phyloP scores from a whole-genome alignment of 2,329 filamentous ascomycete species.

The Stachybotrys echinatus region DNA sequence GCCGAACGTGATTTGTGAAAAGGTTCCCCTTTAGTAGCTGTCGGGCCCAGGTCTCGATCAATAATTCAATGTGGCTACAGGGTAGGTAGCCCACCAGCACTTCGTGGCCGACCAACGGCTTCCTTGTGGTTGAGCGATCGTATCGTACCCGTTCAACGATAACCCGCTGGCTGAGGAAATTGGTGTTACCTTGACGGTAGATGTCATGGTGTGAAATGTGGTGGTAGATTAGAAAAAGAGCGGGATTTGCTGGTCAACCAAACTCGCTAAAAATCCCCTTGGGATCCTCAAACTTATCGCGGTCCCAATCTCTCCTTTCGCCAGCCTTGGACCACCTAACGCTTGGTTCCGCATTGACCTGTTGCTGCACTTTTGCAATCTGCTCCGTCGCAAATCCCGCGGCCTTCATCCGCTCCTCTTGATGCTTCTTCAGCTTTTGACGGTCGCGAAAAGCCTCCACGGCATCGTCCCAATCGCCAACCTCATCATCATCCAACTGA shows the following conservation, averaged over 20 bases:
- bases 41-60: too few species aligned
- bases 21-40: too few species aligned
- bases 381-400: constrained; percentile 76
- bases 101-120: too few species aligned
- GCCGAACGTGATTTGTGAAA: too few species aligned
- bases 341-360: constrained; percentile 54
- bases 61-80: too few species aligned
- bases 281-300: constrained; percentile 36
- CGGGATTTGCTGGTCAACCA: not conserved
- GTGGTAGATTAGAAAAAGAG: too few species aligned
- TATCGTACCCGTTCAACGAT: too few species aligned
- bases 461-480: constrained; percentile 73
- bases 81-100: too few species aligned
- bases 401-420: constrained; percentile 67
- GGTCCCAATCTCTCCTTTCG: constrained; percentile 58
- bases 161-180: too few species aligned
- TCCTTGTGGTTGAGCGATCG: too few species aligned
- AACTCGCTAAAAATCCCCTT: constrained; percentile 7
- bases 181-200: too few species aligned
- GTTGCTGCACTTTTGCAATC: constrained; percentile 53
- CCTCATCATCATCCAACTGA: constrained; percentile 40
- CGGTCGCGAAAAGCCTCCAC: constrained; percentile 75
- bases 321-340: constrained; percentile 69
- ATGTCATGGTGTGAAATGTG: too few species aligned
- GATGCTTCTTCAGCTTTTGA: constrained; percentile 70